phyloP scores from a whole-genome alignment of 805 yeast genomes.

The Naumovozyma castellii region DNA sequence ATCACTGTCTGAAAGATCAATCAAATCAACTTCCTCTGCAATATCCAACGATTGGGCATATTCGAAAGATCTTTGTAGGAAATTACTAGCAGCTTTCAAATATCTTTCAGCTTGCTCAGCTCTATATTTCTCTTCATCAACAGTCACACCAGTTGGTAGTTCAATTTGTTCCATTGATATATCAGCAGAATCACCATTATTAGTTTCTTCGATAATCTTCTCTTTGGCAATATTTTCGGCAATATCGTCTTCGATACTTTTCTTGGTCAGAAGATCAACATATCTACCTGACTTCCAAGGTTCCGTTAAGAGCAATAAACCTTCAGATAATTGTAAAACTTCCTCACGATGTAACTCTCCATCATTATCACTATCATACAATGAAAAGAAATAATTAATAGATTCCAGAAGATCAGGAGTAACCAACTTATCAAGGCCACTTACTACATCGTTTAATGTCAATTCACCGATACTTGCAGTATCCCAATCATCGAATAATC shows the following conservation, averaged over 20 bases:
- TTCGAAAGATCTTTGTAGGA: constrained; percentile 80
- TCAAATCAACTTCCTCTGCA: constrained; percentile 30
- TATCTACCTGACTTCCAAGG: constrained; percentile 73
- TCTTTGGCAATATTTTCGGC: constrained; percentile 47
- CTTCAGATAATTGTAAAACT: constrained; percentile 79
- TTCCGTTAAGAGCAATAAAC: constrained; percentile 65
- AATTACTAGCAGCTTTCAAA: constrained; percentile 76
- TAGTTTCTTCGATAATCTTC: constrained; percentile 15
- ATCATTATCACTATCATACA: constrained; percentile 54
- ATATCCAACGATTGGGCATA: constrained; percentile 68
- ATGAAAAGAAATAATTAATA: constrained; percentile 66
- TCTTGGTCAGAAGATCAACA: constrained; percentile 56
- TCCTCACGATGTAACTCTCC: constrained; percentile 69
- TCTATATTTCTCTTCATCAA: constrained; percentile 54
- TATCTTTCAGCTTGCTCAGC: constrained; percentile 68
- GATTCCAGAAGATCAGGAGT: constrained; percentile 70
- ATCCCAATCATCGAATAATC: constrained; percentile 69
- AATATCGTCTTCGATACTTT: constrained; percentile 53
- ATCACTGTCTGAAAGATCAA: constrained; percentile 37
- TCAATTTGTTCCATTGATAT: constrained; percentile 31
- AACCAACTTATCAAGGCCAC: constrained; percentile 61
- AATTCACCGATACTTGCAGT: constrained; percentile 44
- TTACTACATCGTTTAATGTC: constrained; percentile 57
- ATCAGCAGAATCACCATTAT: constrained; percentile 22
- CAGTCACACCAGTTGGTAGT: constrained; percentile 49